Evolutionary conservation across 768 basidiomycete species (phyloP).

Genomic region (Kwoniella dejecticola): DNA sequence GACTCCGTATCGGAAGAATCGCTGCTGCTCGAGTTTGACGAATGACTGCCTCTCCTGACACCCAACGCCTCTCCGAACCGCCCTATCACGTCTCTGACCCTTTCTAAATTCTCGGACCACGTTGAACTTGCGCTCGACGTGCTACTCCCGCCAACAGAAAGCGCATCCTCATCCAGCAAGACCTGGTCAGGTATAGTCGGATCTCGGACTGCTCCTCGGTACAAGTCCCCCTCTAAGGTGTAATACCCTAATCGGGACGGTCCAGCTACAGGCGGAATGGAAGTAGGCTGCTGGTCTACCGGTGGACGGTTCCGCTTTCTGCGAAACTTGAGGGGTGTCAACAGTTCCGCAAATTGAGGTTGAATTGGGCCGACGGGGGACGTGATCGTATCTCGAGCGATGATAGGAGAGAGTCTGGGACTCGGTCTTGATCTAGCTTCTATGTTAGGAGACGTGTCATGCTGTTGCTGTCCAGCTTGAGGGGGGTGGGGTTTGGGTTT

Average conservation of each 20-base stretch:
- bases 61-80: conserved; percentile 48
- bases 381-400: conserved; percentile 15
- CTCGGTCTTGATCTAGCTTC: conserved; percentile 3
- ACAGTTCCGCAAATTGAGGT: conserved; percentile 49
- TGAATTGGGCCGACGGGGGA: conserved; percentile 18
- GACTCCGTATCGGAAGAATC: conserved; percentile 24
- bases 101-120: conserved; percentile 46
- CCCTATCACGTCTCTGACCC: conserved; percentile 48
- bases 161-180: conserved; percentile 41
- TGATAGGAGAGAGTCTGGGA: conserved; percentile 25
- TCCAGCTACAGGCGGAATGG: conserved; percentile 31
- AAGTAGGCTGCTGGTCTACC: conserved; percentile 16
- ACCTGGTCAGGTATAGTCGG: conserved; percentile 25
- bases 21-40: conserved; percentile 4
- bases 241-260: conserved; percentile 39
- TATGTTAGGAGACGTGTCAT: not conserved
- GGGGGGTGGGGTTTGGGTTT: not conserved
- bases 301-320: conserved; percentile 25
- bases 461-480: not conserved
- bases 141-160: conserved; percentile 33
- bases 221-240: conserved; percentile 44
- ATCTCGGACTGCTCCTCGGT: conserved; percentile 38
- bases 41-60: conserved; percentile 43
- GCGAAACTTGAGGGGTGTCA: conserved; percentile 45
- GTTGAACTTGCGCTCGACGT: conserved; percentile 36